Base-by-base conservation (phyloP, 306 rosid genomes). In the Cicer cuneatum region DNA sequence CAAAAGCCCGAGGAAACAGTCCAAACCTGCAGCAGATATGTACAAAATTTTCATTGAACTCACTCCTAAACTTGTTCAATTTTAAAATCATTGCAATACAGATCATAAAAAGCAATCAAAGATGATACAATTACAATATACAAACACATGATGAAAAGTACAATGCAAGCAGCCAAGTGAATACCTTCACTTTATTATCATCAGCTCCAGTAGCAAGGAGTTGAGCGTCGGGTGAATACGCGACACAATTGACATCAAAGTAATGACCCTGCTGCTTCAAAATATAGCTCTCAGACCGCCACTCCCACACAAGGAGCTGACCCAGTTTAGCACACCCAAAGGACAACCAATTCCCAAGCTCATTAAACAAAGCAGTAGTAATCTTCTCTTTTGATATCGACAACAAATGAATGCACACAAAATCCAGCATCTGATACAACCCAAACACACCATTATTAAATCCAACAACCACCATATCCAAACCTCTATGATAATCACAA, bases 191-290 rank as follows among this genome's bases (percentile, higher is more conserved):
- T 94, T 94, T 94, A 79, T 94, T 94, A 87, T 94, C 99, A 87
- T 94, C 99, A 1, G 96, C 96, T 67, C 99, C 99, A 3, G 97
- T 94, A 37, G 99, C 97, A 75, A 94, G 84, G 0, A 90, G 87
- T 79, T 89, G 98, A 0, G 98, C 83, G 73, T 93, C 98, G 2
- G 84, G 86, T 0, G 98, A 91, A 81, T 93, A 93, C 0, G 98
- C 94, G 24, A 93, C 75, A 52, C 91, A 87, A 69, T 93, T 93
- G 10, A 91, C 97, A 82, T 93, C 98, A 76, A 92, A 94, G 75
- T 85, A 94, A 77, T 94, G 99, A n/a, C 99, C 99, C 83, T 92
- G 99, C 83, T 94, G 99, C 85, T 92, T 94, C 89, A 90, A 78
- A 73, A 88, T 90, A 79, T 94, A 92, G 72, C 95, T 94, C 84